Evolutionary conservation across 1,284 basidiomycete species (phyloP).

Genomic region (Singerocomus inundabilis): DNA sequence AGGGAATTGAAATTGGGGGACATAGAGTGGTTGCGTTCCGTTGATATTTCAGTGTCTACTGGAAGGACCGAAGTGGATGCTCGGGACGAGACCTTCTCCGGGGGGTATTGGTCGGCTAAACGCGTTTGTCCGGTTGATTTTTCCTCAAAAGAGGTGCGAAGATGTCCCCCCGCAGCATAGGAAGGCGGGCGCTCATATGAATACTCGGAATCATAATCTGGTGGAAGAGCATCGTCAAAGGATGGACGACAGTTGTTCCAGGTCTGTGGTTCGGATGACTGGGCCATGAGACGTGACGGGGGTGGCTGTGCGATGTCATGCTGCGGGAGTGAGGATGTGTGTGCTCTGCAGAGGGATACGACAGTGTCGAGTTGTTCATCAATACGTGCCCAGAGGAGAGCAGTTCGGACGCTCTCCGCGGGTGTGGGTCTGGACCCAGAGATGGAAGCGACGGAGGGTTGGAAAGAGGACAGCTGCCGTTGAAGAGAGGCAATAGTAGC

Average conservation of each 20-base stretch:
- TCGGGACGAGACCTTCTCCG: slow-evolving; percentile 21
- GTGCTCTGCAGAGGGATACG: slow-evolving; percentile 60
- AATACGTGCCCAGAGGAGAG: slow-evolving; percentile 71
- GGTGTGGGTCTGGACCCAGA: slow-evolving; percentile 39
- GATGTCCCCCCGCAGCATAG: slow-evolving; percentile 46
- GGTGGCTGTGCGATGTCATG: neutral
- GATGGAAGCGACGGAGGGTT: slow-evolving; percentile 32
- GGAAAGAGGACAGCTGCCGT: slow-evolving; percentile 67
- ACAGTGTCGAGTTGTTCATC: slow-evolving; percentile 73
- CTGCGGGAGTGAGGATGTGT: slow-evolving; percentile 30
- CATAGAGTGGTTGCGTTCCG: slow-evolving; percentile 49
- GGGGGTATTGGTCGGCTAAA: slow-evolving; percentile 15
- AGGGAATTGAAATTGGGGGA: slow-evolving; percentile 49
- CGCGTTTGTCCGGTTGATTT: neutral
- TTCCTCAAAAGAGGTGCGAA: slow-evolving; percentile 38
- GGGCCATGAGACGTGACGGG: neutral
- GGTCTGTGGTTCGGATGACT: neutral
- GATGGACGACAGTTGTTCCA: slow-evolving; percentile 29
- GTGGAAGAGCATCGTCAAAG: slow-evolving; percentile 51
- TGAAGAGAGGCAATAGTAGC: slow-evolving; percentile 61
- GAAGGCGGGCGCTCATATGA: slow-evolving; percentile 53
- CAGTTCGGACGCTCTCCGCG: slow-evolving; percentile 56
- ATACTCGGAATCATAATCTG: slow-evolving; percentile 61
- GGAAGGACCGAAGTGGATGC: neutral
- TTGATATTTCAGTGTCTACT: slow-evolving; percentile 16